Percentiles rank a stretch among this genome's conserved stretches.
phyloP scores from a whole-genome alignment of 2,329 filamentous ascomycete genomes.

The Claviceps arundinis region DNA sequence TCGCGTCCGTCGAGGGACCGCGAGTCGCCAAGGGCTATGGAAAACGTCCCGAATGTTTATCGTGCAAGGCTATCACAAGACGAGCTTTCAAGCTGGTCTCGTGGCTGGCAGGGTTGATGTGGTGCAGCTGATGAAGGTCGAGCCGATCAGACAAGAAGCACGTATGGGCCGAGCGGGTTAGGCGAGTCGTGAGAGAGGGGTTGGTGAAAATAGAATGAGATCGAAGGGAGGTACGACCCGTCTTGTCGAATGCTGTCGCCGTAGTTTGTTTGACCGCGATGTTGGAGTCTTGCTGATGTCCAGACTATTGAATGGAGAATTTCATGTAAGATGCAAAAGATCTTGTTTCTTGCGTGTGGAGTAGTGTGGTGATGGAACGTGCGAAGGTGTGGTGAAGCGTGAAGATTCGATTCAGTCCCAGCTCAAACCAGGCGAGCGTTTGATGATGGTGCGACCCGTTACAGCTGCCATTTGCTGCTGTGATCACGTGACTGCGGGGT shows the following conservation, averaged over 20 bases:
- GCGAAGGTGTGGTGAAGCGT: slow-evolving; percentile 3
- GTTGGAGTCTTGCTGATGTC: not conserved
- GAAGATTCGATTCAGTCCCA: slow-evolving; percentile 1
- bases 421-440: slow-evolving; percentile 4
- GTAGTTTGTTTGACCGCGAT: not conserved
- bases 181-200: not conserved
- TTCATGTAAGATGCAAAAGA: slow-evolving; percentile 8
- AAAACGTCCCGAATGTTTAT: slow-evolving; percentile 2
- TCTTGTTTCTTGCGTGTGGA: slow-evolving; percentile 8
- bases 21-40: slow-evolving; percentile 7
- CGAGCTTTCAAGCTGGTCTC: not conserved
- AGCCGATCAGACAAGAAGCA: not conserved
- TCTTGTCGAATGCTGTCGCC: not conserved
- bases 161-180: not conserved
- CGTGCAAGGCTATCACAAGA: slow-evolving; percentile 12
- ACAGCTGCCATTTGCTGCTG: slow-evolving; percentile 10
- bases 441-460: slow-evolving; percentile 18
- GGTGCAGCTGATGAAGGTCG: not conserved
- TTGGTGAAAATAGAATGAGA: slow-evolving; percentile 1
- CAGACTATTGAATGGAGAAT: not conserved
- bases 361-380: slow-evolving; percentile 3
- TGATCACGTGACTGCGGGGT: slow-evolving; percentile 23
- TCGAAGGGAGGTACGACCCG: not conserved
- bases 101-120: not conserved
- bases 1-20: slow-evolving; percentile 15